Evolutionary conservation across 1,139 yeast genomes (phyloP), one percentile per base, ranked within the genome.

Genomic region (Taphrina pruni): DNA sequence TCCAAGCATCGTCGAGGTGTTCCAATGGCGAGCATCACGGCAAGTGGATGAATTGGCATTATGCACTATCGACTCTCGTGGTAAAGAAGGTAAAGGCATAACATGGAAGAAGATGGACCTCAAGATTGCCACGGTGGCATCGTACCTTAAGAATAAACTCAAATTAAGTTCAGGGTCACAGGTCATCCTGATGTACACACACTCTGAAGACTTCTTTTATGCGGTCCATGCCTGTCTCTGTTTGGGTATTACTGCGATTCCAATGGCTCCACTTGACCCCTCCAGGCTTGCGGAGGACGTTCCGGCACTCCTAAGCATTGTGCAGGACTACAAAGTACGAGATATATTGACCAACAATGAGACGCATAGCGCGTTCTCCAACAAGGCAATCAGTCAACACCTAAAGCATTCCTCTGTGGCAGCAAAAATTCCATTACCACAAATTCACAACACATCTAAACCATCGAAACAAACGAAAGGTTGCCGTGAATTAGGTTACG

Each of bases 41-140:
- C 88, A 87, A 61, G 87, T 91, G 0, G 97, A 94, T 73, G 89
- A 90, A 66, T 79, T 89, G 69, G 98, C 98, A 0, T 91, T 86
- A 76, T 87, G 90, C 55, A 86, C 87, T 54, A 83, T 90, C 14
- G 81, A 79, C 52, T 76, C 76, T 35, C 76, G 78, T 26, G 80
- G 82, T 32, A 80, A 80, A 61, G 83, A 80, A 71, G 80, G 86
- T 79, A 79, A 86, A 81, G 80, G 84, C 75, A 80, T 89, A 55
- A 87, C 97, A 0, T 95, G 98, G 98, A 87, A 86, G 73, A 88
- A 89, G 75, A 87, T 94, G 72, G 97, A 91, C 71, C 83, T 83
- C 57, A 84, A 90, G 71, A 85, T 93, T 1, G 89, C 90, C 41
- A 88, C 94, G 0, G 87, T 89, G 39, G 88, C 91, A 60, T 79